These are phyloP conservation scores for Rhododendron williamsianum DNA, from an alignment of 148 eudicot species.

Conservation along the genomic window DNA sequence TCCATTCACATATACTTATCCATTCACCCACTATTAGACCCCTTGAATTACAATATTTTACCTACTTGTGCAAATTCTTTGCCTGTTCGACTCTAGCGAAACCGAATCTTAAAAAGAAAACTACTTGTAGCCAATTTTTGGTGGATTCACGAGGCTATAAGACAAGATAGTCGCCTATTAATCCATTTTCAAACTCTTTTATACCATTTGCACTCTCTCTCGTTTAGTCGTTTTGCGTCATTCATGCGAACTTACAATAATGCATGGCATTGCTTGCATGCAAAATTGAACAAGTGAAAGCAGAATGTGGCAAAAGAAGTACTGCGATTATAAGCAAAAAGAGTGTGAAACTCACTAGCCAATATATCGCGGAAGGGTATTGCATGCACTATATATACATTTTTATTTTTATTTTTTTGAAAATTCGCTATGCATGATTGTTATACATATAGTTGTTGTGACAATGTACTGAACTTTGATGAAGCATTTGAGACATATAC, in stretches of 20 bases:
- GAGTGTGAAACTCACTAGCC: neutral
- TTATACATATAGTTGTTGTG: neutral
- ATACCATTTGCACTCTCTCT: too few species aligned
- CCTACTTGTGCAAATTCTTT: neutral
- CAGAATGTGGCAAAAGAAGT: neutral
- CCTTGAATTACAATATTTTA: neutral
- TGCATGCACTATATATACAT: neutral
- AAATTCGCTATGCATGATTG: neutral
- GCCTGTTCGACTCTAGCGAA: neutral
- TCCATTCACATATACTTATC: too few species aligned
- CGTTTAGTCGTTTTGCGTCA: neutral
- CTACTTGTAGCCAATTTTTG: too few species aligned
- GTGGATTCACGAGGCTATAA: neutral
- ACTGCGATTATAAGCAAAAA: neutral
- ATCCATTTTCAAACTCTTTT: neutral
- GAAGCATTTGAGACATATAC: neutral
- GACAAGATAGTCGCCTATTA: neutral
- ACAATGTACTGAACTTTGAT: neutral
- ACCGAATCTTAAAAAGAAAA: too few species aligned
- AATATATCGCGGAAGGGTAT: too few species aligned
- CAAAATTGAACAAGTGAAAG: neutral
- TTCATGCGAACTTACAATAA: neutral
- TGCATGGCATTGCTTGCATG: neutral
- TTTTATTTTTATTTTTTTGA: neutral
- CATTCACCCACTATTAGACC: neutral